Base-by-base conservation (phyloP, 148 eudicot genomes). In the Chenopodium album region DNA sequence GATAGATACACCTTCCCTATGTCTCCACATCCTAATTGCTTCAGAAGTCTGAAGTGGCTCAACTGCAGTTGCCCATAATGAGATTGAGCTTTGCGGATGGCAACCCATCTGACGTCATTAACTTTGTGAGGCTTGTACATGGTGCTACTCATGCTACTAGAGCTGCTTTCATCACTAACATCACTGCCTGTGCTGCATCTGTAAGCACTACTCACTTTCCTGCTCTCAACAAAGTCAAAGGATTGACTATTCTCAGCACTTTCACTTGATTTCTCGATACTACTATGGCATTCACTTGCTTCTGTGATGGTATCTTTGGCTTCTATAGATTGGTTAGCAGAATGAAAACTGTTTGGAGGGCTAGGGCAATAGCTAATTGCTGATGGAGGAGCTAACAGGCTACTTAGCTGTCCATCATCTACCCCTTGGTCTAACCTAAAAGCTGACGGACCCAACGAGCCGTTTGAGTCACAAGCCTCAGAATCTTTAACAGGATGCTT, bases 161-260 rank as follows among this genome's bases (percentile, higher is more conserved):
- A 88, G 87, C 98, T 93, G 80, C 98, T 95, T 73, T 91, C 98
- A 60, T 95, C 98, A 34, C 98, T 95, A 16, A 91, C 46, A 83
- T 93, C 98, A 78, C 98, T 95, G 31, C 94, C 97, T 4, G 90
- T 91, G 77, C 98, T 94, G 48, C 79, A 96, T 83, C 96, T 88
- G 76, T 88, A 89, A 72, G 90, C 83, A 84, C 94, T 89, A 85
- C 94, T 91, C 47, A 89, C 90, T 77, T 92, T 92, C 80, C 92
- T 84, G 80, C 94, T 89, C 85, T 92, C 98, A 44, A 78, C 85
- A 52, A 87, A 76, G 73, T 93, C 98, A 82, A 81, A 82, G 4
- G 87, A 81, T 69, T 84, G 88, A 78, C 87, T 76, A 37, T 87
- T 84, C 48, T 90, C 92, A 19, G 85, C 86, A 72, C 82, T 87